Base-by-base conservation (phyloP, 306 rosid species). In the Rosa rugosa region DNA sequence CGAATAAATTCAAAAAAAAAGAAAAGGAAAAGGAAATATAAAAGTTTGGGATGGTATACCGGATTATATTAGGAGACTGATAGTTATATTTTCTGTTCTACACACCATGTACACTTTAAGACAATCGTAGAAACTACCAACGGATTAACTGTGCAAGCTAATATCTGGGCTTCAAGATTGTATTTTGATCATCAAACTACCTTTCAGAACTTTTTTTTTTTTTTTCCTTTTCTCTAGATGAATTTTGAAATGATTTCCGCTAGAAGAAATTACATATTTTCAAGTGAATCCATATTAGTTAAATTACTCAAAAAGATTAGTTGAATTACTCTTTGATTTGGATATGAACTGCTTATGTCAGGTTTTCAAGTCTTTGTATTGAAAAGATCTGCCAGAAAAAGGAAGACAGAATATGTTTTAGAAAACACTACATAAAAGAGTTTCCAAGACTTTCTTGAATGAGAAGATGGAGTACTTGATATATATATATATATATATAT, bases 401-500 rank as follows among this genome's bases (percentile, higher is more conserved):
- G 10, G 23, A 18, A 53, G 59, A 53, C 23, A 17, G 23, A 53
- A 53, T 6, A 53, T 1, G 31, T 22, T 59, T 23, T 25, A 59
- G 36, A 10, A 59, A 23, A 1, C 14, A 23, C 65, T 11, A 59
- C 16, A 59, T 23, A 3, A 59, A 34, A 46, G 57, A 74, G 38
- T 63, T 73, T 49, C 59, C 51, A 47, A 60, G 73, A 69, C 64
- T 81, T 75, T 69, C 40, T 72, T 62, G 80, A 41, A 68, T 63
- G 42, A 31, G 71, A 71, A 73, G 73, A 67, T 20, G 41, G 44
- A 12, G 54, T 13, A 66, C 57, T 69, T 70, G 69, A 69, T 79
- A 80, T 83, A 5, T 77, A 75, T n/a, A n/a, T n/a, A n/a, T n/a
- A n/a, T n/a, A n/a, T n/a, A n/a, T n/a, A n/a, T n/a, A n/a, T n/a